A percentile compares a stretch with the other conserved stretches of the same genome.
Conservation (phyloP, 305 asterid genomes). For the Solanum chacoense region DNA sequence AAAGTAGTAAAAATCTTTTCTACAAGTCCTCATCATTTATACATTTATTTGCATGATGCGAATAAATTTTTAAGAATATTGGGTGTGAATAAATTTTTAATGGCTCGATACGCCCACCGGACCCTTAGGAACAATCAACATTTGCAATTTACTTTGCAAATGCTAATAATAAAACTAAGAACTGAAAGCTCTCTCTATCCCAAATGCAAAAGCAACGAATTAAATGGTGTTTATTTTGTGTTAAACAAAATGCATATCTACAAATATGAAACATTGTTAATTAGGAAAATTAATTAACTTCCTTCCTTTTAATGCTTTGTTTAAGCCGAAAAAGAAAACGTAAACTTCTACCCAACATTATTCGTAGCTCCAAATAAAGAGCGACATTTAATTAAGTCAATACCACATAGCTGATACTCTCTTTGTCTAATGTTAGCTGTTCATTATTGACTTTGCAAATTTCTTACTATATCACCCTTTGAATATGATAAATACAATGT, state of each 20-base stretch:
- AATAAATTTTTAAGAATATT: no score
- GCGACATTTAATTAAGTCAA: background rate
- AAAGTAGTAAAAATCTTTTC: no score
- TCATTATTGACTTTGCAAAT: no score
- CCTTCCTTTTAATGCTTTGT: background rate
- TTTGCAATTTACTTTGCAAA: no score
- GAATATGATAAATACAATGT: no score
- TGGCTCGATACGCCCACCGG: no score
- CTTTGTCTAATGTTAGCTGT: accelerated
- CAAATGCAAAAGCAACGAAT: background rate
- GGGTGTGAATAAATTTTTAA: no score
- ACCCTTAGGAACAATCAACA: no score
- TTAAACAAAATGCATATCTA: background rate
- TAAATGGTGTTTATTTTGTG: background rate
- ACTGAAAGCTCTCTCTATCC: background rate
- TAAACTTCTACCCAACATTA: background rate
- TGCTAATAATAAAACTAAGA: background rate
- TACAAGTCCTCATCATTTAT: no score
- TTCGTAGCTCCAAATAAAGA: background rate
- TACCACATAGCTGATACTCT: no score
- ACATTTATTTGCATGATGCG: no score
- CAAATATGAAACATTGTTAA: background rate
- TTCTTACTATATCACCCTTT: background rate
- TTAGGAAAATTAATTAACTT: background rate
- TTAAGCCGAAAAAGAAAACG: background rate